Base-by-base conservation (phyloP, 2,329 filamentous ascomycete species). In the Elsinoe australis region DNA sequence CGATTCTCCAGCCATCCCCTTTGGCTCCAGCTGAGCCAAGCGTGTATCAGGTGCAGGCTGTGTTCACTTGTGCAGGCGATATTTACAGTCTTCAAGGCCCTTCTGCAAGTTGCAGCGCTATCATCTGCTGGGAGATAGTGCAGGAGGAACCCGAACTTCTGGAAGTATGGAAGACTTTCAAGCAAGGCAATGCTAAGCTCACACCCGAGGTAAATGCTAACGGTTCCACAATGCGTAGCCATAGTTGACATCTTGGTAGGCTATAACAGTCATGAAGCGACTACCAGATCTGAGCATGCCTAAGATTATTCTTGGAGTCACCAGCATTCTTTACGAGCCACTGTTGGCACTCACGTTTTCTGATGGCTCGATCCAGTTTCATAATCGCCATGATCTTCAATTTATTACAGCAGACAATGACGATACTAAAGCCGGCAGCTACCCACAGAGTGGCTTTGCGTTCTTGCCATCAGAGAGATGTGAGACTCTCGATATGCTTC, bases 71-170 rank as follows among this genome's bases (percentile, higher is more conserved):
- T 76, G 75, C 58, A 64, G 75, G 46, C 74, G 73, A 48, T 65
- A 66, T 53, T 68, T 71, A 49, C 8, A 72, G 69, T 54, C 12
- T 24, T 36, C 49, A 19, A 66, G 60, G 15, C 18, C 60, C 7
- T 52, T 60, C 5, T 53, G 60, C 12, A 12, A 48, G 45, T 0
- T 79, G 84, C 56, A 94, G 82, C 55, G 76, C 89, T 32, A 73
- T 96, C 53, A 82, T 87, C 53, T 78, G 84, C 53, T 96, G 90
- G 90, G 83, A 92, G 56, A 63, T 90, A 7, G 73, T 76, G 24
- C 79, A 85, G 24, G 42, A 55, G 19, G 54, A 53, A 12, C 56
- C 56, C 2, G 54, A 49, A 0, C 49, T 64, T 5, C 61, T 67
- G 28, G 63, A 63, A 10, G 59, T 60, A 15, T 70, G 69, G 52